A percentile compares a stretch with the other conserved stretches of the same genome.
Conservation (phyloP, 148 eudicot species). For the Chenopodium album region DNA sequence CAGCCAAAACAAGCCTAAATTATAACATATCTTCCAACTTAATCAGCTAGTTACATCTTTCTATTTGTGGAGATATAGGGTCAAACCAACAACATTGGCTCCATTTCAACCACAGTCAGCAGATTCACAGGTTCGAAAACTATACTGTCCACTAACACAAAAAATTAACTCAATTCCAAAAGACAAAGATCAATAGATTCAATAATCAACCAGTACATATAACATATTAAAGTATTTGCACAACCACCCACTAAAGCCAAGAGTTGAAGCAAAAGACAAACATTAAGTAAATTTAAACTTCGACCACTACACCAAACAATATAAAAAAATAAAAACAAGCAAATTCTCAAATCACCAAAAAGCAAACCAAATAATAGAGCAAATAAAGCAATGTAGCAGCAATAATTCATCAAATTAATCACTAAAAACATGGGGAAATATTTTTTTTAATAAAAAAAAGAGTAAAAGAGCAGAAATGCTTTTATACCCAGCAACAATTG, state of each 20-base stretch:
- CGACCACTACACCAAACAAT: neutral
- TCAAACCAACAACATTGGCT: neutral
- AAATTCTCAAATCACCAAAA: neutral
- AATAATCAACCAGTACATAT: neutral
- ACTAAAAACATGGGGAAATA: neutral
- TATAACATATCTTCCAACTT: neutral
- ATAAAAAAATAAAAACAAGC: neutral
- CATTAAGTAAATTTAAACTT: neutral
- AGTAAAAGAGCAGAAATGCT: neutral
- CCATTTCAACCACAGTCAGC: neutral
- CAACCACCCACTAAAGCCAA: neutral
- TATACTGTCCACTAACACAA: neutral
- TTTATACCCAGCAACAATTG: conserved; percentile 35
- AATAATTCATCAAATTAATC: neutral
- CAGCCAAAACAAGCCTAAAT: neutral
- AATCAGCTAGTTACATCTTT: neutral
- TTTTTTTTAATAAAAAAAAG: neutral
- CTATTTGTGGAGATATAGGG: neutral
- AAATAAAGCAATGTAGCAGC: neutral
- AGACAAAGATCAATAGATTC: neutral
- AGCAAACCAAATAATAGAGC: neutral
- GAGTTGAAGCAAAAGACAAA: neutral
- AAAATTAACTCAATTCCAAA: neutral
- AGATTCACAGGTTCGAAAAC: no score
- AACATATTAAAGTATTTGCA: neutral